Percentiles rank a stretch among this genome's conserved stretches.
Evolutionary conservation across 805 yeast species (phyloP).

Genomic region (Candida succiphila): DNA sequence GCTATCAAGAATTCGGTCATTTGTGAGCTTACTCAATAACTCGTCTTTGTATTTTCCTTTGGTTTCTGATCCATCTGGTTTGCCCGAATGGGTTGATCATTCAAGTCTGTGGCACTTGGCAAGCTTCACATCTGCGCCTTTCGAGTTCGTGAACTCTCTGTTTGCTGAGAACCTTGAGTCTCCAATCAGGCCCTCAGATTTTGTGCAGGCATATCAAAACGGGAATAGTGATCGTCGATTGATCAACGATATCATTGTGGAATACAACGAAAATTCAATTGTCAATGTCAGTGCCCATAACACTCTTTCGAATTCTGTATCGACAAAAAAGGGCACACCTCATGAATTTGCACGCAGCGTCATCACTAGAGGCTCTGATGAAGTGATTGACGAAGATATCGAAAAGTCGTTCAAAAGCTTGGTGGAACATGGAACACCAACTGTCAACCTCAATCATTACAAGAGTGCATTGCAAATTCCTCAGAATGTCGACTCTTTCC

Average conservation of each 20-base stretch:
- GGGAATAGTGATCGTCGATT: conserved; percentile 1
- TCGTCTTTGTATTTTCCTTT: conserved; percentile 54
- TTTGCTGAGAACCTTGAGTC: conserved; percentile 24
- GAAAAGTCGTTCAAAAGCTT: conserved; percentile 1
- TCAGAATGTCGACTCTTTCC: conserved; percentile 21
- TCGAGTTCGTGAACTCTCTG: conserved; percentile 35
- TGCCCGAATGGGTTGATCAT: conserved; percentile 15
- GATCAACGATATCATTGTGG: conserved; percentile 1
- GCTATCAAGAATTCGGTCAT: conserved; percentile 34
- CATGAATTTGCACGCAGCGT: conserved; percentile 19
- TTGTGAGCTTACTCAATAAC: conserved; percentile 32
- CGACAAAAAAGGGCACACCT: background rate
- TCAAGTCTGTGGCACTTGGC: conserved; percentile 33
- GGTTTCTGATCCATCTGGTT: conserved; percentile 8
- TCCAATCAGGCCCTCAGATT: conserved; percentile 28
- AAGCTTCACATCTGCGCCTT: conserved; percentile 25
- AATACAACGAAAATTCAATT: background rate
- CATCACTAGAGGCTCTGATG: conserved; percentile 12
- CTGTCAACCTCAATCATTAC: conserved; percentile 8
- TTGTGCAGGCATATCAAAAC: conserved; percentile 23
- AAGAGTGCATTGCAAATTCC: background rate
- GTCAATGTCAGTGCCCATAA: background rate
- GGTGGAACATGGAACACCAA: conserved; percentile 9
- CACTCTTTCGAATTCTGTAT: background rate
- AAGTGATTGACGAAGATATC: background rate